A percentile compares a stretch with the other conserved stretches of the same genome.
phyloP scores from a whole-genome alignment of 139 green algal genomes.

The Auxenochlorella pyrenoidosa region DNA sequence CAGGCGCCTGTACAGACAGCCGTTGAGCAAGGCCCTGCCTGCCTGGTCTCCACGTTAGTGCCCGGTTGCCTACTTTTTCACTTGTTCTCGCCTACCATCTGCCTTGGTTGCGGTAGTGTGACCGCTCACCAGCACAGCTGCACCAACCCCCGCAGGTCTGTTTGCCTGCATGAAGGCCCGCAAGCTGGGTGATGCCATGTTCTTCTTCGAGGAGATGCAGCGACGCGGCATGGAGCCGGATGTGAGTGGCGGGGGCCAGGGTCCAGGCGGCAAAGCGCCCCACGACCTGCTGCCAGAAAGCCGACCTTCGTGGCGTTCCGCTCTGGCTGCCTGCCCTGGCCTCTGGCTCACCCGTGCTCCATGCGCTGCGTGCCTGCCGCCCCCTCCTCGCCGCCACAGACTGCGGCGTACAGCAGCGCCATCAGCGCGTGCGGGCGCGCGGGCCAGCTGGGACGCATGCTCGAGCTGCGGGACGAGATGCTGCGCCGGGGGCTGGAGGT shows the following conservation, averaged over 20 bases:
- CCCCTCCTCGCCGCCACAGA: not conserved
- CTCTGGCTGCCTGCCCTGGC: too few species aligned
- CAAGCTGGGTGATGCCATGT: conserved; percentile 45
- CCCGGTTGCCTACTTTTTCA: too few species aligned
- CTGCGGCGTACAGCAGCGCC: not conserved
- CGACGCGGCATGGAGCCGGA: conserved; percentile 28
- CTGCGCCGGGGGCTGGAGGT: not conserved
- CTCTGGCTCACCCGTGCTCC: not conserved
- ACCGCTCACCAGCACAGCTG: too few species aligned
- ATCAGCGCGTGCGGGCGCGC: conserved; percentile 40
- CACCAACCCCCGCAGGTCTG: too few species aligned
- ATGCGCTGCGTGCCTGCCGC: not conserved
- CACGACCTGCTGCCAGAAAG: too few species aligned
- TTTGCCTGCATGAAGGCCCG: conserved; percentile 38
- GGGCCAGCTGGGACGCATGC: not conserved
- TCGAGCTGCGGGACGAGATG: conserved; percentile 37
- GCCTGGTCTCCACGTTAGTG: too few species aligned
- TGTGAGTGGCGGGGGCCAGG: conserved; percentile 2
- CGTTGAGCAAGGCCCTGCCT: not conserved
- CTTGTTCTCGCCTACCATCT: too few species aligned
- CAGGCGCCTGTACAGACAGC: too few species aligned
- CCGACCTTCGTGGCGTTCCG: too few species aligned
- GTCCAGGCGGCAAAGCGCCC: not conserved
- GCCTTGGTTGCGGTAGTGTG: too few species aligned
- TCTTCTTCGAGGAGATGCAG: conserved; percentile 43